Conservation (phyloP, 306 rosid genomes). For the Sicyos edulis region DNA sequence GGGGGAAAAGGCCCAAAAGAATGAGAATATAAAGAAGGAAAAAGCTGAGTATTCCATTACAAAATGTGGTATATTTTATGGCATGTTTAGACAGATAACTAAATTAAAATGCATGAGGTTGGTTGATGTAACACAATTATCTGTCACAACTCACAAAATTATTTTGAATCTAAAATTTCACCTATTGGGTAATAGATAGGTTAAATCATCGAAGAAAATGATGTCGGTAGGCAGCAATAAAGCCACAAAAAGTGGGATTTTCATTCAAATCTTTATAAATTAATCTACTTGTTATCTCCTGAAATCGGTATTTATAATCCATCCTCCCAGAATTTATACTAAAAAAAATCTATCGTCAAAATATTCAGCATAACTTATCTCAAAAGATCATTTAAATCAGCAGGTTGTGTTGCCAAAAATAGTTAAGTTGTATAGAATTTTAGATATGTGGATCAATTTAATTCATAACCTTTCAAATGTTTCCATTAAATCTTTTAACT, state of each 20-base stretch:
- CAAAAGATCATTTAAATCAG: background rate
- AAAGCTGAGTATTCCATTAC: background rate
- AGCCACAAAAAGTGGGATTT: background rate
- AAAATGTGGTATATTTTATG: background rate
- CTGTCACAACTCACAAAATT: background rate
- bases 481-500: too few species aligned
- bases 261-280: background rate
- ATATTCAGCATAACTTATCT: too few species aligned
- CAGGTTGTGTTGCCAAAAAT: background rate
- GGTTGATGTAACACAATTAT: background rate
- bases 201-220: background rate
- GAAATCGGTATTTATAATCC: too few species aligned
- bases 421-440: background rate
- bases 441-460: background rate
- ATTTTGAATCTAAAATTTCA: conserved; percentile 1
- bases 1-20: background rate
- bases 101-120: background rate
- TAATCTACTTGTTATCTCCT: background rate
- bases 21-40: conserved; percentile 7
- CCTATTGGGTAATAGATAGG: background rate
- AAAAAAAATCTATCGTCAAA: too few species aligned
- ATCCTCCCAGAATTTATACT: too few species aligned
- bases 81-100: background rate
- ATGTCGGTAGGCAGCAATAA: background rate
- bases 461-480: background rate